Evolutionary conservation across 495 filamentous ascomycete genomes (phyloP).

Genomic region (Thermothielavioides terrestris): DNA sequence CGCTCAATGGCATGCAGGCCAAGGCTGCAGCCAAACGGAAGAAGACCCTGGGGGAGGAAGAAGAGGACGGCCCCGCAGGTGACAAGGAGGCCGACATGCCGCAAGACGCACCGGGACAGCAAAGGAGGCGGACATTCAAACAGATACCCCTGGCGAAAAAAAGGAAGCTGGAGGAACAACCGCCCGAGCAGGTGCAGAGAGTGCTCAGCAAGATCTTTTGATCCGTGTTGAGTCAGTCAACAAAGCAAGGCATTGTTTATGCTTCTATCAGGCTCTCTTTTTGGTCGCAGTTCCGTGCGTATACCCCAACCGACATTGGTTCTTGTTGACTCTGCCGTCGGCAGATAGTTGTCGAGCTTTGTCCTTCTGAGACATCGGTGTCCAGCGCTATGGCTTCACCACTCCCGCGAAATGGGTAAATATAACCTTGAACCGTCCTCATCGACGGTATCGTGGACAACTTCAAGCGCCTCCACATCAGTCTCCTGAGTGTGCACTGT

Average conservation of each 20-base stretch:
- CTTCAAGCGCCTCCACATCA: background rate
- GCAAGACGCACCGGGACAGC: conserved; percentile 18
- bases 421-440: background rate
- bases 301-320: conserved; percentile 1
- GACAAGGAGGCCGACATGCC: conserved; percentile 7
- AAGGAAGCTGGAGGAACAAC: conserved; percentile 38
- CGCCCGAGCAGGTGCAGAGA: conserved; percentile 63
- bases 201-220: conserved; percentile 77
- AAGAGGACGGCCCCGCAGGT: conserved; percentile 21
- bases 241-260: background rate
- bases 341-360: background rate
- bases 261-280: background rate
- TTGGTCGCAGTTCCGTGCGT: background rate
- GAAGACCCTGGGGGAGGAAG: conserved; percentile 18
- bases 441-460: background rate
- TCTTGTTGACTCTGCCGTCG: background rate
- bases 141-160: conserved; percentile 53
- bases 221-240: conserved; percentile 4
- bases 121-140: conserved; percentile 56
- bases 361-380: background rate
- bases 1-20: conserved; percentile 58
- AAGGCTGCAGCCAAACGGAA: conserved; percentile 55
- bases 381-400: background rate
- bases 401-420: background rate
- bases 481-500: background rate